Percentiles rank a stretch among this genome's conserved stretches.
phyloP scores from a whole-genome alignment of 23 red algal species.

The Pyropia yezoensis region DNA sequence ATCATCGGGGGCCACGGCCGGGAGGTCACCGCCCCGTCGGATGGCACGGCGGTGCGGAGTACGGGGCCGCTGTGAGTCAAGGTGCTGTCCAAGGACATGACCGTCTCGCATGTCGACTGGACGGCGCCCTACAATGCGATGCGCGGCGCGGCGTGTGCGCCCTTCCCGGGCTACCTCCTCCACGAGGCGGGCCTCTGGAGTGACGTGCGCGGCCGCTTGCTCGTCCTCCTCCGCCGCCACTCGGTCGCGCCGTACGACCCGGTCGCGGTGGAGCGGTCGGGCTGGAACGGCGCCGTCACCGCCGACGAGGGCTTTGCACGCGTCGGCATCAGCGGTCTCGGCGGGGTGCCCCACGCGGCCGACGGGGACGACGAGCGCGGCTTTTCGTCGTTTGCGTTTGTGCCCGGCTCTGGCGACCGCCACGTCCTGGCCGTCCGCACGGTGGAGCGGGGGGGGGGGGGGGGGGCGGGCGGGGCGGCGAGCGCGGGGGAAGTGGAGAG shows the following conservation, averaged over 20 bases:
- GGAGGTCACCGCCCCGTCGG: conserved; percentile 27
- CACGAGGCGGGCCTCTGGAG: conserved; percentile 83
- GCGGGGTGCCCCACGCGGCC: conserved; percentile 2
- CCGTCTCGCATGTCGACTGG: conserved; percentile 62
- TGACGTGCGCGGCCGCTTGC: conserved; percentile 28
- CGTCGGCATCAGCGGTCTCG: conserved; percentile 9
- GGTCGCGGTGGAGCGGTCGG: conserved; percentile 25
- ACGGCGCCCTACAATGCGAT: conserved; percentile 36
- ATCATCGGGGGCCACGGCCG: conserved; percentile 69
- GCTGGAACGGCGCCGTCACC: conserved; percentile 57
- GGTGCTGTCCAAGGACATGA: conserved; percentile 6
- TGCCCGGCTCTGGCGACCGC: conserved; percentile 47
- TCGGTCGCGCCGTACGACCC: conserved; percentile 45
- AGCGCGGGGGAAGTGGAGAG: conserved; percentile 4
- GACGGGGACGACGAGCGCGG: conserved; percentile 31
- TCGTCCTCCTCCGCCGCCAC: conserved; percentile 62
- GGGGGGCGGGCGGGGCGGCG: background rate
- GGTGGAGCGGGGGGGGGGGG: conserved; percentile 29
- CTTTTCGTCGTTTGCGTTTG: conserved; percentile 72
- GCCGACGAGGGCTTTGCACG: conserved; percentile 34
- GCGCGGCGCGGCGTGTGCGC: conserved; percentile 19
- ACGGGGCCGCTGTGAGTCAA: conserved; percentile 71
- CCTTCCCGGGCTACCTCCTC: conserved; percentile 78
- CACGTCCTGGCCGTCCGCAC: conserved; percentile 45
- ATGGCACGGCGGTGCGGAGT: conserved; percentile 43